phyloP scores from a whole-genome alignment of 2,329 filamentous ascomycete genomes.

The Fusarium sp. region DNA sequence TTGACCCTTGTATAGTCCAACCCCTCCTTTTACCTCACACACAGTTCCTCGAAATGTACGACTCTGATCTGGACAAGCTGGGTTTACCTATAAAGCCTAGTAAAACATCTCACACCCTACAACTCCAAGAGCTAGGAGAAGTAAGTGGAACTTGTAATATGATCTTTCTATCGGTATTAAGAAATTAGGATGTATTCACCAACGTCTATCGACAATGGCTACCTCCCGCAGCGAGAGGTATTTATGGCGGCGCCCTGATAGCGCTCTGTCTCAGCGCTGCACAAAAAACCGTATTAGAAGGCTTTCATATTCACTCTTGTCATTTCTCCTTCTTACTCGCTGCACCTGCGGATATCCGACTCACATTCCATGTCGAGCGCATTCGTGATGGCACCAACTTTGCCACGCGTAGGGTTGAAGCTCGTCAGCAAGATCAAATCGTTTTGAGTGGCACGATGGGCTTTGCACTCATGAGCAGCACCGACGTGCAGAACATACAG shows the following conservation, averaged over 20 bases:
- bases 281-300: background rate
- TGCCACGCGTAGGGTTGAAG: background rate
- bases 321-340: background rate
- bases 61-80: no score
- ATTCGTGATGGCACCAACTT: background rate
- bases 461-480: background rate
- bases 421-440: background rate
- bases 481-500: accelerated
- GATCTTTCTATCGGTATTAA: background rate
- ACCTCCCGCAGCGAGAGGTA: background rate
- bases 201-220: background rate
- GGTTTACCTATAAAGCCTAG: no score
- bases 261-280: background rate
- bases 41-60: no score
- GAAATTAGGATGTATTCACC: background rate
- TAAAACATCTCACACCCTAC: no score
- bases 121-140: background rate
- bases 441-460: background rate
- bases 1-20: no score
- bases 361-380: background rate
- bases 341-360: background rate
- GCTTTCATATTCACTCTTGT: background rate
- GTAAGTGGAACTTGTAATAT: background rate
- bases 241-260: background rate
- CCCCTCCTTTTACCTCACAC: no score